Conservation (phyloP, 768 basidiomycete genomes). For the Termitomyces sp. region DNA sequence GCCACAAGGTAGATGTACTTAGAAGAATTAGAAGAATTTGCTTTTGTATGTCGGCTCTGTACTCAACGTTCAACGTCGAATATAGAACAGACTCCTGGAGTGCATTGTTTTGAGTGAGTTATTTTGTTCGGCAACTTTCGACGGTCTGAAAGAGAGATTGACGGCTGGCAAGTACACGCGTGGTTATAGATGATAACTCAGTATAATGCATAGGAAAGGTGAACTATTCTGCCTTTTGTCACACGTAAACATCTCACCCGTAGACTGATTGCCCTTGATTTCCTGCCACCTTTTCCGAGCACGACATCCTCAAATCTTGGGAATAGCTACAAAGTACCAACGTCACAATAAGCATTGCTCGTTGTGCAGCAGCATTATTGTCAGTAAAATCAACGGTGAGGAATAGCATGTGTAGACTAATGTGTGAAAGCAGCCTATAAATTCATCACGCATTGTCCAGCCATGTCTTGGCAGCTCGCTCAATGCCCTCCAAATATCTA, state of each 20-base stretch:
- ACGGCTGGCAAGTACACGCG: background rate
- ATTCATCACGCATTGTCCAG: slow-evolving; percentile 18
- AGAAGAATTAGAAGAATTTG: too few relatives aligned
- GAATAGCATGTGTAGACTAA: background rate
- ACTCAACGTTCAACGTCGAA: too few relatives aligned
- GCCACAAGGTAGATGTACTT: too few relatives aligned
- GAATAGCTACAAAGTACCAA: background rate
- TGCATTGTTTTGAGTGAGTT: too few relatives aligned
- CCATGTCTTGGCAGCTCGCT: slow-evolving; percentile 42
- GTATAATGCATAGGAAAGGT: too few relatives aligned
- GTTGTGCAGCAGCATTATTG: background rate
- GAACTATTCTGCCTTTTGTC: background rate
- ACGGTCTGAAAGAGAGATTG: background rate
- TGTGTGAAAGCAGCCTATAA: background rate
- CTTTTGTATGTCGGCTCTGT: background rate
- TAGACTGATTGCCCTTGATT: background rate
- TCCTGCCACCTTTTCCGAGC: background rate
- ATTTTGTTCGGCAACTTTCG: background rate
- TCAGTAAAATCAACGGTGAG: background rate
- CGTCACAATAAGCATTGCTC: background rate
- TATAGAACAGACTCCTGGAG: background rate
- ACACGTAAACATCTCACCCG: too few relatives aligned
- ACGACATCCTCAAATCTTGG: background rate
- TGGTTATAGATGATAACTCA: background rate
- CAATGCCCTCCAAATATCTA: slow-evolving; percentile 66